These are phyloP conservation scores for Beauveria pseudobassiana DNA, from an alignment of 2,329 filamentous ascomycete species.

Conservation along the genomic window DNA sequence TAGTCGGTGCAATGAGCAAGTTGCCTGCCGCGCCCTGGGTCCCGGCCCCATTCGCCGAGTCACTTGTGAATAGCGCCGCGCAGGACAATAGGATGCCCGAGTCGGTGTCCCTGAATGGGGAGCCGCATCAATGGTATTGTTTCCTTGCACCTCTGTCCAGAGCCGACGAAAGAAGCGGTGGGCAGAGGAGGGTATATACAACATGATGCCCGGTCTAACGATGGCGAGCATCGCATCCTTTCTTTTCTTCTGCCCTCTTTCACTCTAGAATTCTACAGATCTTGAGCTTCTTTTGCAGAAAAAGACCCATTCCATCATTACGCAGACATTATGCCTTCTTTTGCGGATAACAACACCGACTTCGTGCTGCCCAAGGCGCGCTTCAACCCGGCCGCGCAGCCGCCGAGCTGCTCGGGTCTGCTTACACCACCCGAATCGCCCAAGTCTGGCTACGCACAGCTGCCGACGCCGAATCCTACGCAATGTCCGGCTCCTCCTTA, in stretches of 20 bases:
- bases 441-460: background rate
- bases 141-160: background rate
- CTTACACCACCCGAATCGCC: constrained; percentile 18
- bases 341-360: background rate
- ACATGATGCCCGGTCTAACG: background rate
- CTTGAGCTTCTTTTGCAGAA: background rate
- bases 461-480: background rate
- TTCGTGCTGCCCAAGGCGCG: constrained; percentile 3
- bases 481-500: no score
- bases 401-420: constrained; percentile 3
- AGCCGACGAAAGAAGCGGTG: background rate
- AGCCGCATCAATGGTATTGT: background rate
- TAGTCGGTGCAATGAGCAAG: background rate
- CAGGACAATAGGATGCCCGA: background rate
- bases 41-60: background rate
- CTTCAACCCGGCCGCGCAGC: background rate
- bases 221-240: background rate
- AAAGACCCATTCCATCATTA: background rate
- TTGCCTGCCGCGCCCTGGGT: background rate
- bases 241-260: background rate
- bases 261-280: background rate
- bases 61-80: background rate
- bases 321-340: background rate
- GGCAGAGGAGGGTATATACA: background rate
- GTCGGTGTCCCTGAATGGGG: background rate